Evolutionary conservation across 1,139 yeast genomes (phyloP).

Genomic region (Candida sp.): DNA sequence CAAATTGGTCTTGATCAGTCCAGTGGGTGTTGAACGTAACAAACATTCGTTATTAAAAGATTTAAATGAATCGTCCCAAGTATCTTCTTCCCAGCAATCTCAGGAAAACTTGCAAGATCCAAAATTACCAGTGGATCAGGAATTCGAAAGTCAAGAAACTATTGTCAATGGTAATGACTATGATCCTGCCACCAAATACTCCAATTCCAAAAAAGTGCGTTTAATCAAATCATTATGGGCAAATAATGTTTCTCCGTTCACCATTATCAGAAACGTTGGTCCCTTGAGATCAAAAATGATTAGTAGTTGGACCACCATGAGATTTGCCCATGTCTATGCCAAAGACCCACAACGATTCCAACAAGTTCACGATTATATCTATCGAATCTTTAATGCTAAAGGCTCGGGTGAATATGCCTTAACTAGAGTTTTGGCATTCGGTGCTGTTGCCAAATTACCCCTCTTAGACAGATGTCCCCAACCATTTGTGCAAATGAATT

Average conservation of each 20-base stretch:
- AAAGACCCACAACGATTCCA: constrained; percentile 29
- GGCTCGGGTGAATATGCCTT: constrained; percentile 49
- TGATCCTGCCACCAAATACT: constrained; percentile 8
- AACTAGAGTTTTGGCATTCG: constrained; percentile 36
- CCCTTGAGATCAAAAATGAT: constrained; percentile 36
- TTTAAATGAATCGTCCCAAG: constrained; percentile 14
- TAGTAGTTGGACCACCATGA: constrained; percentile 39
- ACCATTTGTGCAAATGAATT: constrained; percentile 28
- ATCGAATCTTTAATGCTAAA: constrained; percentile 35
- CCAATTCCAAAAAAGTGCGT: constrained; percentile 17
- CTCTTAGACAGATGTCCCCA: constrained; percentile 42
- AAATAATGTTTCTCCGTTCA: constrained; percentile 35
- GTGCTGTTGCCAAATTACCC: constrained; percentile 42
- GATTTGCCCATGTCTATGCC: constrained; percentile 33
- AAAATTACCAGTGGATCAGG: constrained; percentile 17
- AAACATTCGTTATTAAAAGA: constrained; percentile 26
- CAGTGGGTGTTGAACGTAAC: constrained; percentile 44
- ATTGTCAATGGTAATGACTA: constrained; percentile 14
- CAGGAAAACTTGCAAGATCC: constrained; percentile 14
- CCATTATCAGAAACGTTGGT: constrained; percentile 32
- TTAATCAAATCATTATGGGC: constrained; percentile 33
- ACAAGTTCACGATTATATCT: constrained; percentile 39
- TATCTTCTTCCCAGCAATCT: constrained; percentile 9
- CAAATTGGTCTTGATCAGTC: constrained; percentile 41
- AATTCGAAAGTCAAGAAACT: constrained; percentile 27